Conservation (phyloP, 805 yeast genomes). For the Candida parachauliodes region DNA sequence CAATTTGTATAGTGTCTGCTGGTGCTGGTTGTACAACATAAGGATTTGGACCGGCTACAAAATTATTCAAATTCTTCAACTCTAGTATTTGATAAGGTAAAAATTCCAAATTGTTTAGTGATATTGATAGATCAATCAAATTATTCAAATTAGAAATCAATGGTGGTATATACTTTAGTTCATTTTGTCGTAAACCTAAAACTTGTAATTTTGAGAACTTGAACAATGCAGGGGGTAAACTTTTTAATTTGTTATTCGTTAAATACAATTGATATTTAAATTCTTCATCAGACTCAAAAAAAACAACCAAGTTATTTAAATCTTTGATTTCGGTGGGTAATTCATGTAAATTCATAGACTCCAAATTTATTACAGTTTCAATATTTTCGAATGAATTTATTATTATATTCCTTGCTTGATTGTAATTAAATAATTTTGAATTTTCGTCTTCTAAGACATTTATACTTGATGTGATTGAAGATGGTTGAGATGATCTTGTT, state of each 20-base stretch:
- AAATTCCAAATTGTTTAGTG: constrained; percentile 47
- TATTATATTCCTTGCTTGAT: constrained; percentile 41
- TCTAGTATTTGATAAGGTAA: constrained; percentile 53
- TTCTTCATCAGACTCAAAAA: constrained; percentile 14
- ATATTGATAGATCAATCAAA: constrained; percentile 50
- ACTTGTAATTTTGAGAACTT: constrained; percentile 49
- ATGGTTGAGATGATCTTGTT: constrained; percentile 16
- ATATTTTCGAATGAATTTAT: constrained; percentile 47
- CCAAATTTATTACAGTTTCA: constrained; percentile 42
- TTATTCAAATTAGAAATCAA: constrained; percentile 38
- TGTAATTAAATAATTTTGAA: constrained; percentile 13
- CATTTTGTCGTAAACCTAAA: constrained; percentile 49
- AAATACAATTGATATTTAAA: constrained; percentile 45
- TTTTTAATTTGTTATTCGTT: constrained; percentile 45
- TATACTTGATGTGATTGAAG: constrained; percentile 17
- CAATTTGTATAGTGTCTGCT: constrained; percentile 21
- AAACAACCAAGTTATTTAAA: constrained; percentile 50
- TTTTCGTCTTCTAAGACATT: too few relatives aligned
- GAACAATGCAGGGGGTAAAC: constrained; percentile 49
- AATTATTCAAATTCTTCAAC: constrained; percentile 36
- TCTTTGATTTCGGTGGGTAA: constrained; percentile 60
- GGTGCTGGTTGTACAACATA: constrained; percentile 23
- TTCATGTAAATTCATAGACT: constrained; percentile 42
- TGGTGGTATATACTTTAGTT: constrained; percentile 45
- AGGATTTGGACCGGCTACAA: constrained; percentile 59